Evolutionary conservation across 805 yeast species (phyloP).

Genomic region (Pichia thaimueangensis): DNA sequence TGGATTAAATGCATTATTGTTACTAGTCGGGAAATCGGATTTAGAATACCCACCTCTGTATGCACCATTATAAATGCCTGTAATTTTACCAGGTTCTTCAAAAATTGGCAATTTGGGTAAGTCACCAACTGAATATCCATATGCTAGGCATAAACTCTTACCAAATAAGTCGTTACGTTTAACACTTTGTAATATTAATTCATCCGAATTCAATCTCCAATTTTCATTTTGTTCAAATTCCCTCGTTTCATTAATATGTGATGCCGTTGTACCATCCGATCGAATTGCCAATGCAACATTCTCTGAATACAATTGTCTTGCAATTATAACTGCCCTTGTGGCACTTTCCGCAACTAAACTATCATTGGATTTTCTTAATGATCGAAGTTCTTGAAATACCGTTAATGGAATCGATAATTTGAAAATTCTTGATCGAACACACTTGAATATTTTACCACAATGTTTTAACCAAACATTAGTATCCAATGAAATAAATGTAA

Average conservation of each 20-base stretch:
- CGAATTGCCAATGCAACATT: constrained; percentile 52
- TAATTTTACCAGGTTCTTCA: constrained; percentile 11
- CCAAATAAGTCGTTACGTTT: constrained; percentile 30
- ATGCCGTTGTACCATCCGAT: constrained; percentile 64
- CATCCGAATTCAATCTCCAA: constrained; percentile 71
- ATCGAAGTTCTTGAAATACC: constrained; percentile 71
- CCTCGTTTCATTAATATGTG: constrained; percentile 61
- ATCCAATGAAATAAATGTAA: constrained; percentile 60
- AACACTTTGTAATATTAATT: constrained; percentile 50
- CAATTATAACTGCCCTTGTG: constrained; percentile 68
- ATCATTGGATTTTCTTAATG: constrained; percentile 64
- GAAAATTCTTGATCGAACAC: constrained; percentile 53
- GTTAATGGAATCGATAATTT: constrained; percentile 63
- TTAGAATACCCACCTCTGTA: constrained; percentile 12
- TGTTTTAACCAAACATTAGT: constrained; percentile 79
- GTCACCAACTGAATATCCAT: constrained; percentile 16
- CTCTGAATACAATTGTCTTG: constrained; percentile 58
- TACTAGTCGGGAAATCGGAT: constrained; percentile 1
- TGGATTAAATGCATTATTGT: not conserved
- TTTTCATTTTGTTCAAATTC: constrained; percentile 68
- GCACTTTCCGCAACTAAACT: constrained; percentile 74
- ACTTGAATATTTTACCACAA: constrained; percentile 69
- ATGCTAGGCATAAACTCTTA: constrained; percentile 24
- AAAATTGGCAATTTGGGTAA: constrained; percentile 9
- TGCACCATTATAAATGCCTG: constrained; percentile 13